phyloP scores from a whole-genome alignment of 140 eudicot genomes.

The Anethum foeniculum region DNA sequence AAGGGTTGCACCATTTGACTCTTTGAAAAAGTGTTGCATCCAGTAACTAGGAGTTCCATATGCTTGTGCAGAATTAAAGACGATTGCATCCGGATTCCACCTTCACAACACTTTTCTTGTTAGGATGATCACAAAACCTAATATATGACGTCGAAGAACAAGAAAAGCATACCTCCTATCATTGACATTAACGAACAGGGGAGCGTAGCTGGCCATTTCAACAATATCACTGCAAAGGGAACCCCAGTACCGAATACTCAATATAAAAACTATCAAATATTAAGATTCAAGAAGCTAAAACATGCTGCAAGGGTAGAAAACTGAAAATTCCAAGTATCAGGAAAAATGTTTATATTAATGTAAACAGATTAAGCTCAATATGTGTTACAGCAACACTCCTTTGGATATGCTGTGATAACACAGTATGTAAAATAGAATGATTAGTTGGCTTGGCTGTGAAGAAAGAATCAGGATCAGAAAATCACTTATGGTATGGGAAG shows the following conservation, averaged over 20 bases:
- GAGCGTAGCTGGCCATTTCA: constrained; percentile 97
- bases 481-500: background rate
- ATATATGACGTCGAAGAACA: background rate
- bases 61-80: constrained; percentile 52
- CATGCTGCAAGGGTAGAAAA: background rate
- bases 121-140: constrained; percentile 7
- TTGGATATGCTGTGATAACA: background rate
- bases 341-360: background rate
- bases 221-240: constrained; percentile 62
- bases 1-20: constrained; percentile 76
- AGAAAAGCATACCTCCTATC: constrained; percentile 44
- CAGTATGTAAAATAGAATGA: background rate
- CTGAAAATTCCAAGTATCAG: background rate
- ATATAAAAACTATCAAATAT: background rate
- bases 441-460: background rate
- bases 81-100: constrained; percentile 91
- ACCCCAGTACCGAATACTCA: constrained; percentile 3
- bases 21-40: constrained; percentile 68
- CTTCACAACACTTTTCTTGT: constrained; percentile 22
- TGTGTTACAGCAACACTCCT: background rate
- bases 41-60: constrained; percentile 90
- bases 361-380: background rate
- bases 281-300: background rate
- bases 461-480: background rate
- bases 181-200: constrained; percentile 69